phyloP scores from a whole-genome alignment of 768 basidiomycete species.

The Hemileccinum rubropunctum region DNA sequence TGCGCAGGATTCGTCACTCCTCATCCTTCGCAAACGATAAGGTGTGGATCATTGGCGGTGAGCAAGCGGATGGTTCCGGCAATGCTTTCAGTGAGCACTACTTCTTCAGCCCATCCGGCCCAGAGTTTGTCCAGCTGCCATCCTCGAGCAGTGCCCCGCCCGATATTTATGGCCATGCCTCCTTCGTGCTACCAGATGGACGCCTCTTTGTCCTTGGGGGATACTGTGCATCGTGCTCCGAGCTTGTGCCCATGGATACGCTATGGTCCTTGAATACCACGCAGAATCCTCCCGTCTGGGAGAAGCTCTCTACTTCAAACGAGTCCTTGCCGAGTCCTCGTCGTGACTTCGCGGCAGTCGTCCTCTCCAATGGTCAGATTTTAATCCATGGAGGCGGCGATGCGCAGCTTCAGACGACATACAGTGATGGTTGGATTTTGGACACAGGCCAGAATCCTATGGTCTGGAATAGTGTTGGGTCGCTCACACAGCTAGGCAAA shows the following conservation, averaged over 20 bases:
- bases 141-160: conserved; percentile 52
- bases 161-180: conserved; percentile 69
- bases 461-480: conserved; percentile 54
- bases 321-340: conserved; percentile 53
- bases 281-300: conserved; percentile 48
- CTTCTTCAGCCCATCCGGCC: conserved; percentile 49
- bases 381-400: conserved; percentile 81
- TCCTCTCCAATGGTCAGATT: conserved; percentile 50
- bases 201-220: conserved; percentile 77
- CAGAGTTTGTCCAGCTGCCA: conserved; percentile 56
- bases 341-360: conserved; percentile 57
- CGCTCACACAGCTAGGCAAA: conserved; percentile 55
- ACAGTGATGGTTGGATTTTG: conserved; percentile 69
- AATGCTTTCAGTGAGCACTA: conserved; percentile 62
- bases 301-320: conserved; percentile 35
- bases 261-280: conserved; percentile 67
- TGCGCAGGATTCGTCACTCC: conserved; percentile 75
- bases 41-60: conserved; percentile 76
- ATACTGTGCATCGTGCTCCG: conserved; percentile 44
- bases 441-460: conserved; percentile 55
- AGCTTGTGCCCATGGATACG: conserved; percentile 53
- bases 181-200: conserved; percentile 67
- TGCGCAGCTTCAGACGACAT: conserved; percentile 48
- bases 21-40: conserved; percentile 49
- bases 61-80: conserved; percentile 77